Base-by-base conservation (phyloP, 768 basidiomycete species). In the Boletus barrowsii region DNA sequence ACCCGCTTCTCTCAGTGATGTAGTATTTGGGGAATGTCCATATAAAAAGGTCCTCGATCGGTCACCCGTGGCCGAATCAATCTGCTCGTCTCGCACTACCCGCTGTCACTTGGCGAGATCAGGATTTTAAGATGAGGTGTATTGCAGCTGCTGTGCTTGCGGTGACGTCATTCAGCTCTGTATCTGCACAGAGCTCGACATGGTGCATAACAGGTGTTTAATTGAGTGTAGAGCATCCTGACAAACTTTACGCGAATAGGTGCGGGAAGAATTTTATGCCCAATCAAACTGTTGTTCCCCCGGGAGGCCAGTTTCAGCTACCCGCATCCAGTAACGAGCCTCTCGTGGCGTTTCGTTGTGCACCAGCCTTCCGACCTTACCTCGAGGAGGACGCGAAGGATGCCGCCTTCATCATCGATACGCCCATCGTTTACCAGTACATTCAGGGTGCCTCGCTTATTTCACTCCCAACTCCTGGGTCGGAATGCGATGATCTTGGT, bases 221-320 rank as follows among this genome's bases (percentile, higher is more conserved):
- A 30, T 13, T 8, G 10, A 3, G 10, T 2, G 4, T 15, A 5
- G 33, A 4, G 11, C 24, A 11, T 47, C 30, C 5, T 20, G 10
- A 4, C 20, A 42, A n/a, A 53, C 14, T 20, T 1, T 2, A n/a
- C 2, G 8, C 29, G 1, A 20, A 42, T 30, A 81, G 81, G 79
- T 81, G 80, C 43, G 78, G 78, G 40, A 81, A 81, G 63, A 74
- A 79, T 57, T 82, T 67, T 60, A 75, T 75, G 70, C 35, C 68
- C 8, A 69, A 70, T 22, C 66, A 76, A 50, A 69, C 75, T 2
- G 66, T 76, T 7, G 71, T 76, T 17, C 73, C 73, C 1, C 79
- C 80, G 0, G 79, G 76, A 1, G 79, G 80, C 3, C 69, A 75
- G 48, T 82, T 81, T 53, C 67, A 69, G 8, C 50, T 71, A 1